Evolutionary conservation across 805 yeast species (phyloP), one percentile per base, ranked within the genome.

Genomic region (Scheffersomyces spartinae): DNA sequence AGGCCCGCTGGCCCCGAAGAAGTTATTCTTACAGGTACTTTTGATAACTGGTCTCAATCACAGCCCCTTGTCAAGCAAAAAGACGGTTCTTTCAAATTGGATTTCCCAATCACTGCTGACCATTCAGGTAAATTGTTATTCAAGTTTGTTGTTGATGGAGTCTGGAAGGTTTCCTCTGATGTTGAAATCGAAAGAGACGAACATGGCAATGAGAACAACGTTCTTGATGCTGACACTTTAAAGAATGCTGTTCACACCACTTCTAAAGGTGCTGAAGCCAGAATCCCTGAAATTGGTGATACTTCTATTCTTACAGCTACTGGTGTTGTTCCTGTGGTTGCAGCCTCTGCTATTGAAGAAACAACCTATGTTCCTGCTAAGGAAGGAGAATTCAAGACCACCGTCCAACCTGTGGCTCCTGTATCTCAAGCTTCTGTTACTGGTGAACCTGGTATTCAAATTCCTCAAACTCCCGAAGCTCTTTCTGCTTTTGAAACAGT

Each of bases 391-490:
- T 32, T 48, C 17, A 47, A 39, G 30, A 40, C 64, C 27, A 55
- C 63, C 16, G 65, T 55, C 16, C 31, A 56, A 43, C 64, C 65
- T 11, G 28, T 39, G 8, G 27, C 38, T 26, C 29, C 40, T 17
- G 61, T 50, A 30, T 47, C 42, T 11, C 60, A 52, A 27, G 53
- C 55, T 31, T 47, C 64, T 6, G 39, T 65, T 28, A 36, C 60
- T 18, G 80, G 83, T 25, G 86, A 79, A 42, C 84, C 91, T 15
- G 94, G 94, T 24, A 64, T 80, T 32, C 67, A 59, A 19, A 47
- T 79, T 37, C 88, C 88, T 24, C 41, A 55, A 21, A 67, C 79
- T 43, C 65, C 82, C 11, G 66, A 64, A 22, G 64, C 71, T n/a
- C 69, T 82, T 40, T 59, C 68, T 31, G 94, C 74, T 25, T 78